These are phyloP conservation scores for Leptodermis oblonga DNA, from an alignment of 257 asterid species.

Conservation along the genomic window DNA sequence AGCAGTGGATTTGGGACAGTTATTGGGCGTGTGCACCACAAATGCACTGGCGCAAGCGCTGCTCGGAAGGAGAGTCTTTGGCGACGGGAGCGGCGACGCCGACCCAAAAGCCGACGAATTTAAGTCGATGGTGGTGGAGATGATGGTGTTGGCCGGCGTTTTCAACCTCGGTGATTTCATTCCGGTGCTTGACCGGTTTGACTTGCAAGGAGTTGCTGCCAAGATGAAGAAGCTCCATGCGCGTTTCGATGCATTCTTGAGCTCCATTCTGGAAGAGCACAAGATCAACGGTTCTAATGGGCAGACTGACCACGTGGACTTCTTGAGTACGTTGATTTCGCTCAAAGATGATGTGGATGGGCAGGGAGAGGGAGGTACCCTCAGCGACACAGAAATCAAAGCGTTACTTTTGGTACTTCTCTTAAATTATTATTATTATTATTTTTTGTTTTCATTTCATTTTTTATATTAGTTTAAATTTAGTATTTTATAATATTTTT, in stretches of 20 bases:
- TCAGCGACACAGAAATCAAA: constrained; percentile 70
- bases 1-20: constrained; percentile 45
- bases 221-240: constrained; percentile 83
- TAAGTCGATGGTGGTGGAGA: constrained; percentile 75
- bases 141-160: constrained; percentile 74
- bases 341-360: constrained; percentile 42
- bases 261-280: constrained; percentile 51
- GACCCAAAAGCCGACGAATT: constrained; percentile 79
- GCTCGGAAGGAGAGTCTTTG: constrained; percentile 67
- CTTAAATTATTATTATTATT: not conserved
- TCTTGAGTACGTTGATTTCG: constrained; percentile 52
- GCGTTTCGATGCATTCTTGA: constrained; percentile 66
- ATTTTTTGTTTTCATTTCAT: not conserved
- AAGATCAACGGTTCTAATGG: constrained; percentile 21
- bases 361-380: constrained; percentile 43
- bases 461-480: not conserved
- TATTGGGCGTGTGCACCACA: constrained; percentile 62
- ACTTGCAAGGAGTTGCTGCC: constrained; percentile 62
- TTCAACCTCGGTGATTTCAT: constrained; percentile 89
- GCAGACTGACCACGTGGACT: constrained; percentile 26
- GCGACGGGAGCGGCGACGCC: constrained; percentile 42
- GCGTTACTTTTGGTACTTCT: constrained; percentile 72
- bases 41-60: constrained; percentile 69
- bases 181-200: constrained; percentile 61
- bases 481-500: too few species aligned